A percentile compares a stretch with the other conserved stretches of the same genome.
phyloP scores from a whole-genome alignment of 169 alveolate genomes.

The Plasmodium sp. region DNA sequence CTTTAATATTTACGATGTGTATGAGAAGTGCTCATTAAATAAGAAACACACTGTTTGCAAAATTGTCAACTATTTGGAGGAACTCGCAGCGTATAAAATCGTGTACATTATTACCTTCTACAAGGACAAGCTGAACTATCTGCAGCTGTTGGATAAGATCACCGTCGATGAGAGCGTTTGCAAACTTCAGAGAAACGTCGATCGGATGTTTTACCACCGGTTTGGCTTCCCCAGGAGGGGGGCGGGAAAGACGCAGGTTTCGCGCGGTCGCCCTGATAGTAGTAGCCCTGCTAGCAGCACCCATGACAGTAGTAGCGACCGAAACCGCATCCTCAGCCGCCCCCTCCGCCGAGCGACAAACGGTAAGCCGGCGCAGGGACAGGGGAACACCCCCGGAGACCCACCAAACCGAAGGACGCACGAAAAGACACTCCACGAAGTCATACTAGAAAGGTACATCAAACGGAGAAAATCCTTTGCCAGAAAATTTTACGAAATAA shows the following conservation, averaged over 20 bases:
- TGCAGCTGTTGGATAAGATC: constrained; percentile 10
- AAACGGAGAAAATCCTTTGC: constrained; percentile 18
- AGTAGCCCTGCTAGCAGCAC: background rate
- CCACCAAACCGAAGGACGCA: background rate
- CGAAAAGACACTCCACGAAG: background rate
- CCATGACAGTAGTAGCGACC: constrained; percentile 2
- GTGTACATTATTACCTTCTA: constrained; percentile 5
- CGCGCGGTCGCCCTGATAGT: background rate
- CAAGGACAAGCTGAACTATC: constrained; percentile 10
- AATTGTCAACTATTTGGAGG: constrained; percentile 35
- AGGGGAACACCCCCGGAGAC: background rate
- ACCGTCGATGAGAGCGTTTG: constrained; percentile 10
- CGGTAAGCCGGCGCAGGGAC: background rate
- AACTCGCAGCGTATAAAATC: constrained; percentile 26
- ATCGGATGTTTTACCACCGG: constrained; percentile 5
- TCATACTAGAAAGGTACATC: constrained; percentile 12
- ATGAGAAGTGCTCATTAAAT: constrained; percentile 18
- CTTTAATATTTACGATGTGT: constrained; percentile 22
- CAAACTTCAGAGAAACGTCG: constrained; percentile 23
- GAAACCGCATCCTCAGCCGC: background rate
- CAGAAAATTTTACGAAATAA: background rate
- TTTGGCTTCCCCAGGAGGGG: background rate
- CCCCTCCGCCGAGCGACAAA: background rate
- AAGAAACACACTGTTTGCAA: constrained; percentile 4
- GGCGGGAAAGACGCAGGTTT: background rate